A percentile compares a stretch with the other conserved stretches of the same genome.
These are phyloP conservation scores for Pholiota adiposa DNA, from an alignment of 1,284 basidiomycete species.

Conservation along the genomic window DNA sequence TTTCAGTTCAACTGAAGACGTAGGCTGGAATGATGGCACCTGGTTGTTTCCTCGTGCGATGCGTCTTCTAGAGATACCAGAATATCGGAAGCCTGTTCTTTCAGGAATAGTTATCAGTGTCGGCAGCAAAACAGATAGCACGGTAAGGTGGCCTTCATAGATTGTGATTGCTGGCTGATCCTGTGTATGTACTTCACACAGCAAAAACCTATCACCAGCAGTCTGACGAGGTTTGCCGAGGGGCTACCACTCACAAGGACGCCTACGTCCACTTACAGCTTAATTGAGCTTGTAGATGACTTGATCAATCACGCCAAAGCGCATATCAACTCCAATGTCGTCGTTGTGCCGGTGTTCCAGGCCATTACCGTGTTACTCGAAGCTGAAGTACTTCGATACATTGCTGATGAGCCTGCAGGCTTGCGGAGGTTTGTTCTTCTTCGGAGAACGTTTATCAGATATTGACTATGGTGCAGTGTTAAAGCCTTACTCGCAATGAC, in stretches of 20 bases:
- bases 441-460: conserved; percentile 19
- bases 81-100: conserved; percentile 68
- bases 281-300: conserved; percentile 56
- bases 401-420: conserved; percentile 51
- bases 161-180: conserved; percentile 6
- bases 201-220: conserved; percentile 71
- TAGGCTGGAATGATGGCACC: conserved; percentile 68
- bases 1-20: conserved; percentile 37
- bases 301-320: conserved; percentile 55
- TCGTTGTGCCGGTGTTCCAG: conserved; percentile 80
- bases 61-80: conserved; percentile 63
- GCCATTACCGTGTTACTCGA: conserved; percentile 76
- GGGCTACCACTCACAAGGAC: conserved; percentile 48
- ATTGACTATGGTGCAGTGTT: conserved; percentile 29
- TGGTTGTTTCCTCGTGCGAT: conserved; percentile 78
- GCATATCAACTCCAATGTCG: conserved; percentile 64
- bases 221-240: conserved; percentile 61
- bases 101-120: conserved; percentile 78
- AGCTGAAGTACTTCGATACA: conserved; percentile 55
- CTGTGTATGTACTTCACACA: conserved; percentile 30
- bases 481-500: conserved; percentile 58
- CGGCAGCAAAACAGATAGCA: conserved; percentile 81
- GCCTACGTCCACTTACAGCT: conserved; percentile 41
- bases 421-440: conserved; percentile 48
- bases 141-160: conserved; percentile 53